Percentiles rank a stretch among this genome's conserved stretches.
Conservation (phyloP, 2,329 filamentous ascomycete species). For the Xylaria polymorpha region DNA sequence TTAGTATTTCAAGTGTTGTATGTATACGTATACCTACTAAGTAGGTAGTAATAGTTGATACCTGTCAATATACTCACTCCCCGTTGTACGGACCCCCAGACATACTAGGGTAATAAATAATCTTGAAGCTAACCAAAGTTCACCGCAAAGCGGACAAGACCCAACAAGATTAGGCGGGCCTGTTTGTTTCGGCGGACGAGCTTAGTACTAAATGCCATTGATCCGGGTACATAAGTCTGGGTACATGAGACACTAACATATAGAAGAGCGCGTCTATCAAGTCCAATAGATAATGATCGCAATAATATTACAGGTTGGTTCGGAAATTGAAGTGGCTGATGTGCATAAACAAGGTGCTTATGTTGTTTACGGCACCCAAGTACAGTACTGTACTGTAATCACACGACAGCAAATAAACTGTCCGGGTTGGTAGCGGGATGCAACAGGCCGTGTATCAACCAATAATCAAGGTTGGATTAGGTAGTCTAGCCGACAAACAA, state of each 20-base stretch:
- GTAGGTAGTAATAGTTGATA: no score
- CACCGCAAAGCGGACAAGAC: not conserved
- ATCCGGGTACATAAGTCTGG: not conserved
- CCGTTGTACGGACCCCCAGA: no score
- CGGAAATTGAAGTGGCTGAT: slow-evolving; percentile 23
- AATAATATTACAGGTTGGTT: not conserved
- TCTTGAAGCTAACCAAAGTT: no score
- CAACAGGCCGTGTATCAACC: not conserved
- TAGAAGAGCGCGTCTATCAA: not conserved
- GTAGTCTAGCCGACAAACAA: no score
- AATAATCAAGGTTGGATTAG: no score
- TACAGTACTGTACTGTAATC: no score
- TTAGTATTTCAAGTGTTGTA: no score
- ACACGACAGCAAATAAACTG: not conserved
- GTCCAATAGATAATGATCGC: not conserved
- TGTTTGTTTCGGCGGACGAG: not conserved
- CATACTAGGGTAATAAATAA: no score
- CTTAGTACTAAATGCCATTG: not conserved
- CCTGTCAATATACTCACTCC: no score
- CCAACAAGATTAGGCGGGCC: not conserved
- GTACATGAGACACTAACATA: slow-evolving; percentile 4
- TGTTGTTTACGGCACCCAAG: slow-evolving; percentile 4
- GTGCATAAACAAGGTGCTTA: slow-evolving; percentile 11
- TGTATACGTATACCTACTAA: no score
- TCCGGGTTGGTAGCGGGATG: not conserved